These are phyloP conservation scores for Erodium moschatum DNA, from an alignment of 441 rosid species.

Conservation along the genomic window DNA sequence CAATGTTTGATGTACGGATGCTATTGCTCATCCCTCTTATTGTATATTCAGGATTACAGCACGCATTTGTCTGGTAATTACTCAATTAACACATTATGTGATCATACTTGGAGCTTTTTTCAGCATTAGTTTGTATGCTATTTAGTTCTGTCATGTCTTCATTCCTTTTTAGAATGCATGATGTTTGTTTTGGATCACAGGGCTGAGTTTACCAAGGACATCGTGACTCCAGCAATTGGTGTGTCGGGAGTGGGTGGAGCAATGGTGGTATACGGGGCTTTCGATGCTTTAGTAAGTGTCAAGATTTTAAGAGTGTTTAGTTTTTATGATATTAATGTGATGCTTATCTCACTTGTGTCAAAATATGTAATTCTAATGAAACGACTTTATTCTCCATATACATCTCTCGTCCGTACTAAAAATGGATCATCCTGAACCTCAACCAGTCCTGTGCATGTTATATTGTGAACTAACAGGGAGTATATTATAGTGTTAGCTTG, in stretches of 20 bases:
- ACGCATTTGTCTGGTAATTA: constrained; percentile 81
- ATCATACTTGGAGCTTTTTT: constrained; percentile 12
- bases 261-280: constrained; percentile 87
- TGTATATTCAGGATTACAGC: constrained; percentile 85
- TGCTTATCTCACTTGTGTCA: not conserved
- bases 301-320: not conserved
- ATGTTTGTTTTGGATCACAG: constrained; percentile 27
- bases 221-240: constrained; percentile 72
- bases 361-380: not conserved
- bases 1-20: constrained; percentile 66
- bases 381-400: not conserved
- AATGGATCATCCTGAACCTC: no score
- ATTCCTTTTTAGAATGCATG: not conserved
- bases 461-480: no score
- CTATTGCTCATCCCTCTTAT: constrained; percentile 66
- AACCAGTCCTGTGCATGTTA: no score
- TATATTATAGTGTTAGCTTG: no score
- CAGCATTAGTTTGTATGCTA: not conserved
- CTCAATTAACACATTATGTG: constrained; percentile 2
- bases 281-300: constrained; percentile 76
- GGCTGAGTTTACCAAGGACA: constrained; percentile 82
- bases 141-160: constrained; percentile 6
- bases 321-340: constrained; percentile 9
- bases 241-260: constrained; percentile 83
- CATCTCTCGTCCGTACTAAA: not conserved